Evolutionary conservation across 2,329 filamentous ascomycete species (phyloP), one percentile per base, ranked within the genome.

Genomic region (Clathrospora elynae): DNA sequence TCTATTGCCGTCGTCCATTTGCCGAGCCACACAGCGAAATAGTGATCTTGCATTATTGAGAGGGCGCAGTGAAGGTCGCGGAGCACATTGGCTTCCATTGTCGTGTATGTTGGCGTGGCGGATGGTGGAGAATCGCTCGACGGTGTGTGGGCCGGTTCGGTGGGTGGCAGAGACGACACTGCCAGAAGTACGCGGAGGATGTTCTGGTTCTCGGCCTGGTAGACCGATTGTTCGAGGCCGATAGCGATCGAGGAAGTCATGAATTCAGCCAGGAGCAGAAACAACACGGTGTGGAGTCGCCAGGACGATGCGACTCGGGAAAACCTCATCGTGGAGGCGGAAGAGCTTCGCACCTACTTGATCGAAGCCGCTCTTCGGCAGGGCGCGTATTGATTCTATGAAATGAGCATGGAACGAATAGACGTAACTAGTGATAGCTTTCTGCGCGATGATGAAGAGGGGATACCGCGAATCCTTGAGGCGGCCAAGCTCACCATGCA

Each of bases 1-100:
- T 96, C 92, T 60, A 95, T 96, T 20, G 88, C 81, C 1, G 78
- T 78, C 0, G 90, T 89, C 89, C 91, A 97, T 17, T 83, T 90
- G 8, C 88, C 90, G 23, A 86, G 74, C 78, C 87, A 87, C 4
- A 86, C 72, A 32, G 84, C 79, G 65, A 93, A 96, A 71, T 90
- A 96, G 17, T 78, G 75, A 37, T 81, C 76, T 67, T 96, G 90
- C 78, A 96, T 83, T 5, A 86, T 82, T 32, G 83, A 77, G 50
- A 96, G 76, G 5, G 88, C 86, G 34, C 78, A 38, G 36, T 68
- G 67, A 8, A 75, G 62, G 24, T 72, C 59, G 29, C 62, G 57
- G 7, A 71, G 60, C 10, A 60, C 46, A 9, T 57, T 62, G 19
- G 48, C 28, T 8, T 48, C 31, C 17, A 46, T 17, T 9, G 33